Evolutionary conservation across 2,329 filamentous ascomycete species (phyloP), one percentile per base, ranked within the genome.

Genomic region (Aspergillus arachidicola): DNA sequence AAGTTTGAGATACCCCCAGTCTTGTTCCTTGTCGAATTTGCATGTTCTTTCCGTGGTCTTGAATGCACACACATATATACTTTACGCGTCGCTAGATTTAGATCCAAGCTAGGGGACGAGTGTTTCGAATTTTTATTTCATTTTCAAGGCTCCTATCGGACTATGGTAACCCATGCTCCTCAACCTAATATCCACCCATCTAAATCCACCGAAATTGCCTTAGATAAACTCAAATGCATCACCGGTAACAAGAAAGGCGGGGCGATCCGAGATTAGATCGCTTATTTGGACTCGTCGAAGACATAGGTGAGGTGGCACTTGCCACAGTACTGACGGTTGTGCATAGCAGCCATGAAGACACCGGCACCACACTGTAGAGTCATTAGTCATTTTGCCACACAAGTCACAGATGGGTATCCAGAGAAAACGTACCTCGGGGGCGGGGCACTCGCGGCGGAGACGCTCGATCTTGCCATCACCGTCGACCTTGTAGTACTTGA

Each of bases 401-500:
- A 34, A 14, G 2, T 11, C 43, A 21, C 9, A 51, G 26, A 32
- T 23, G 23, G 36, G 19, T 41, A 41, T 41, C 19, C 38, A 26
- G 50, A 19, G 43, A 12, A 61, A 73, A 85, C 91, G 85, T 83
- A 95, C 92, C 79, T 91, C 92, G 75, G 94, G 90, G 80, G 88
- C 85, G 73, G 96, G 95, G 88, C 95, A 99, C 89, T 99, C 96
- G 84, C 95, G 90, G 82, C 96, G 90, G 74, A 99, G 91, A 80
- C 95, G 95, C 91, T 99, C 95, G 78, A 99, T 98, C 91, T 98
- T 98, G 85, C 96, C 95, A 79, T 99, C 95, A 77, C 92, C 93
- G 84, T 98, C 95, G 78, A 99, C 95, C 92, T 99, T 99, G 92
- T 99, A 99, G 92, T 99, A 99, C 91, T 99, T 99, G 84, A 99